phyloP scores from a whole-genome alignment of 345 rosid genomes.

The Populus ilicifolia region DNA sequence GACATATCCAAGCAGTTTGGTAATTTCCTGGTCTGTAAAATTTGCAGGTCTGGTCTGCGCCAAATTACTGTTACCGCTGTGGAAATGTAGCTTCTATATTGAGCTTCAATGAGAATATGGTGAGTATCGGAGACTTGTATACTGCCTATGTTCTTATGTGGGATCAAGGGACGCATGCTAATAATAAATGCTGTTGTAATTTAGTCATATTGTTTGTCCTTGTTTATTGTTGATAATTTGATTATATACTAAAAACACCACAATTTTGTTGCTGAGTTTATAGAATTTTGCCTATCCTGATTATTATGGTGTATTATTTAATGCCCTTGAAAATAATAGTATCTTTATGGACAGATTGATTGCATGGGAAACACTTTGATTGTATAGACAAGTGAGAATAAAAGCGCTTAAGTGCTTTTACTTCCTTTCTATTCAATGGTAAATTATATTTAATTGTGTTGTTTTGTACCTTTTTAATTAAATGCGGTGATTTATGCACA shows the following conservation, averaged over 20 bases:
- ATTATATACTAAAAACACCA: not conserved
- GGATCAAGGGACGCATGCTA: not conserved
- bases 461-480: not conserved
- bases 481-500: not conserved
- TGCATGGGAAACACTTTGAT: not conserved
- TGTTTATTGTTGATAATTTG: not conserved
- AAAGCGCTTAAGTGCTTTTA: not conserved
- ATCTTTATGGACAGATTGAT: not conserved
- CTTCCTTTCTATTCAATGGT: not conserved
- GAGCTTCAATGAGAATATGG: constrained; percentile 98
- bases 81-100: constrained; percentile 98
- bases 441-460: not conserved
- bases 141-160: not conserved
- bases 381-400: not conserved
- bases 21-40: constrained; percentile 23
- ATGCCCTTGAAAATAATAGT: not conserved
- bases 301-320: not conserved
- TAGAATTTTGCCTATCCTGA: not conserved
- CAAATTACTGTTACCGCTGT: constrained; percentile 98
- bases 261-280: not conserved
- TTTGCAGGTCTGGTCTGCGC: constrained; percentile 98
- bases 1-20: constrained; percentile 6
- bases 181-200: not conserved
- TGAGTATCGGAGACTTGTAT: constrained; percentile 13
- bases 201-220: not conserved